Percentiles rank a stretch among this genome's conserved stretches.
These are phyloP conservation scores for Eucalyptus cladocalyx DNA, from an alignment of 345 rosid species.

Conservation along the genomic window DNA sequence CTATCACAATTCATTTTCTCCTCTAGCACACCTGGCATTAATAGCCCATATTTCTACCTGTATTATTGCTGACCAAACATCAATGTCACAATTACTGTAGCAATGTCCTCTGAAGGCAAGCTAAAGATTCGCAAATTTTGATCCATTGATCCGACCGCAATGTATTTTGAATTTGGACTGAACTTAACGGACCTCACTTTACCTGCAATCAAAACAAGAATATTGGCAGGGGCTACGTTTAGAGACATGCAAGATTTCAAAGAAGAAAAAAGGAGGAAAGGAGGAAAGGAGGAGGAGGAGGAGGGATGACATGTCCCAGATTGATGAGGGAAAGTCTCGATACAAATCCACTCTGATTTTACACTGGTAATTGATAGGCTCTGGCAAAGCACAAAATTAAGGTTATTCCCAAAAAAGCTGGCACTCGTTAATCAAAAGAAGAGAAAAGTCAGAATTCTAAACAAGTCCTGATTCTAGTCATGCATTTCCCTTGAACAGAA, in stretches of 20 bases:
- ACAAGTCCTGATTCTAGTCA: background rate
- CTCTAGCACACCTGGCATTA: background rate
- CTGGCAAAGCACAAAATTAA: constrained; percentile 14
- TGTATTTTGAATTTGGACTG: too few species aligned
- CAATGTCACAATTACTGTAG: background rate
- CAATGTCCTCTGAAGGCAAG: background rate
- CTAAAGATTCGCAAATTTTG: too few species aligned
- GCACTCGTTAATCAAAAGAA: background rate
- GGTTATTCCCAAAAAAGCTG: background rate
- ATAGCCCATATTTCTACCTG: background rate
- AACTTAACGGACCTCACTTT: background rate
- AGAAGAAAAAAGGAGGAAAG: background rate
- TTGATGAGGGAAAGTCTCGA: constrained; percentile 78
- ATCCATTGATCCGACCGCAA: too few species aligned
- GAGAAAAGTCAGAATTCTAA: background rate
- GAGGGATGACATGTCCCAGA: constrained; percentile 71
- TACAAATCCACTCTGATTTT: constrained; percentile 83
- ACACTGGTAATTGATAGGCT: constrained; percentile 78
- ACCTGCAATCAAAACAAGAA: constrained; percentile 21
- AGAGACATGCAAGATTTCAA: background rate
- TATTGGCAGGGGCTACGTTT: background rate
- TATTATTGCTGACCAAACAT: background rate
- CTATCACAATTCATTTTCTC: background rate
- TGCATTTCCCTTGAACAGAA: background rate
- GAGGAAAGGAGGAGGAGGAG: background rate